Evolutionary conservation across 2,329 filamentous ascomycete genomes (phyloP), one percentile per base, ranked within the genome.

Genomic region (Fusarium nurragi): DNA sequence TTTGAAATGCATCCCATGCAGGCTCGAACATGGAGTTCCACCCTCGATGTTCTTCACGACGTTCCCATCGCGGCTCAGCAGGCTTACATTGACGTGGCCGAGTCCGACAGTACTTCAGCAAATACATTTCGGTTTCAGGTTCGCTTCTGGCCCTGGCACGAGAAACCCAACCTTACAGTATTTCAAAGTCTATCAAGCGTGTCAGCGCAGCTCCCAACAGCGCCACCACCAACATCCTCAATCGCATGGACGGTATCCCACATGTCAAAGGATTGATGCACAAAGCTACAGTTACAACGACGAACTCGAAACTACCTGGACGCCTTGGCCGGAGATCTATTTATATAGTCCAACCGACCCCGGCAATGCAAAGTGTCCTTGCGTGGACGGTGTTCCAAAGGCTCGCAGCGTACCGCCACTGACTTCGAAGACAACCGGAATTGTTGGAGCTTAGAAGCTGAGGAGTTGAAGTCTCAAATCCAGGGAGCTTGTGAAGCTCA

Each of bases 141-240:
- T 63, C 1, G 25, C 57, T 1, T 52, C 60, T 1, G 40, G 45
- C 0, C 45, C 60, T 7, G 57, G 60, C 0, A 57, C 36, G 0
- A 59, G 59, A 1, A 64, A 64, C 54, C 60, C 0, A 34, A 54
- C 0, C 18, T 64, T 2, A 44, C 43, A 64, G 18, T 59, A 38
- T 3, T 4, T 40, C 3, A 59, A 54, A 13, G 0, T 28, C 38
- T 0, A 48, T 58, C 2, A 18, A 16, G 2, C 8, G 38, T 0
- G 53, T 64, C 1, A 32, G 37, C 10, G 38, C 52, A 4, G 19
- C 43, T 0, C 59, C 60, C 3, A 46, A 64, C 2, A 34, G 12
- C 0, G 34, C 60, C 1, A 64, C 34, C 0, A 47, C 53, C 16
- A 58, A 43, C 11, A 39, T 64, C 0, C 8, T 53, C 0, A 21